These are phyloP conservation scores for Coemansia sp. DNA, from an alignment of 192 early-diverging fungal genomes.

Conservation along the genomic window DNA sequence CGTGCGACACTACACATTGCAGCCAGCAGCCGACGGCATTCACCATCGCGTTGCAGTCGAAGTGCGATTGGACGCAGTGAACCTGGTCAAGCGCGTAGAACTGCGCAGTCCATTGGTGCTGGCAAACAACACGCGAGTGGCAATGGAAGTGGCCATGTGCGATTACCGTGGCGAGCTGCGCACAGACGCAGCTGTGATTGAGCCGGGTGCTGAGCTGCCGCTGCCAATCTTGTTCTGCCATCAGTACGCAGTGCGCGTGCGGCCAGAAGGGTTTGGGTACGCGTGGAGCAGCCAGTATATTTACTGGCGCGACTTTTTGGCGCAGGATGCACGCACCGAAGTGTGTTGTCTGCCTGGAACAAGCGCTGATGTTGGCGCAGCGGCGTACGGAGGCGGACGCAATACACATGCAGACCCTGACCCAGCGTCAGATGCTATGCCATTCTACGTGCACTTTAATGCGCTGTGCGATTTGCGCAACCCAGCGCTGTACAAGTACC, in stretches of 20 bases:
- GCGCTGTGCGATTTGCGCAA: constrained; percentile 35
- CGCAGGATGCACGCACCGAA: constrained; percentile 44
- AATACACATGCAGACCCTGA: not conserved
- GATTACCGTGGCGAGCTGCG: constrained; percentile 61
- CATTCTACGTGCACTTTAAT: constrained; percentile 47
- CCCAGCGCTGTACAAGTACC: constrained; percentile 60
- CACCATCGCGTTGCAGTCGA: constrained; percentile 84
- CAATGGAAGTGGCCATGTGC: constrained; percentile 76
- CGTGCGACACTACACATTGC: constrained; percentile 70
- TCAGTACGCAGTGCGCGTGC: constrained; percentile 70
- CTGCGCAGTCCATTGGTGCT: constrained; percentile 82
- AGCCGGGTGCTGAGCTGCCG: constrained; percentile 78
- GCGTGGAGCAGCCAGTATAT: constrained; percentile 78
- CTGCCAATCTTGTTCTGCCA: constrained; percentile 87
- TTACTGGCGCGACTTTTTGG: constrained; percentile 77
- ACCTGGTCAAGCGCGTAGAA: constrained; percentile 90
- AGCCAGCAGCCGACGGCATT: constrained; percentile 76
- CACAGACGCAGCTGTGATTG: constrained; percentile 40
- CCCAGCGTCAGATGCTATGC: constrained; percentile 14
- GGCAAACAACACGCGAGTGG: constrained; percentile 75
- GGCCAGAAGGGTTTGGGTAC: constrained; percentile 82
- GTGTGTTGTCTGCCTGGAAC: constrained; percentile 53
- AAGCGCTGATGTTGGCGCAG: not conserved
- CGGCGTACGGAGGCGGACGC: not conserved
- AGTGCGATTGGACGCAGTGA: constrained; percentile 65